Conservation (phyloP, 1,284 basidiomycete genomes). For the Somion occarium region DNA sequence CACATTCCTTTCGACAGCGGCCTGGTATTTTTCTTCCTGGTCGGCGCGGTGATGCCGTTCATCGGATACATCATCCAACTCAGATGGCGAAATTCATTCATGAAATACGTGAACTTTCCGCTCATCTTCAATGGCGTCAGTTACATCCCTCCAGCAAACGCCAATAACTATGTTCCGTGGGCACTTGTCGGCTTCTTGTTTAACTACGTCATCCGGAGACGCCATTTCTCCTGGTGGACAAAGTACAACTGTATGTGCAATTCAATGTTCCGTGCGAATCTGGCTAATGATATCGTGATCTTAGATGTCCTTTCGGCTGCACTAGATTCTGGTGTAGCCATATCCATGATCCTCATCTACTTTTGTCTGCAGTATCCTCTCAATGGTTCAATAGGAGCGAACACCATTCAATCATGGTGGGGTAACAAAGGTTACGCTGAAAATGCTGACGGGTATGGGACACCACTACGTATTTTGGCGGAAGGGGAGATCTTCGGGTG, state of each 20-base stretch:
- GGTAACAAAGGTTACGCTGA: constrained; percentile 26
- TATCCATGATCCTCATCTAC: constrained; percentile 45
- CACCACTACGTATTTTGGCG: constrained; percentile 6
- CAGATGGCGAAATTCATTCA: constrained; percentile 27
- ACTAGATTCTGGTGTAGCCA: constrained; percentile 45
- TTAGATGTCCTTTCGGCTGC: constrained; percentile 52
- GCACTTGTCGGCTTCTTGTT: constrained; percentile 41
- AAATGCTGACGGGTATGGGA: constrained; percentile 12
- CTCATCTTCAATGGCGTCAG: constrained; percentile 45
- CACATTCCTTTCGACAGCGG: constrained; percentile 14
- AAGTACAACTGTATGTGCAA: constrained; percentile 41
- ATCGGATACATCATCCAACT: constrained; percentile 32
- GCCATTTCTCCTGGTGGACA: constrained; percentile 45
- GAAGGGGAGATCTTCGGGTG: constrained; percentile 11
- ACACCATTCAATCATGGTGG: constrained; percentile 46
- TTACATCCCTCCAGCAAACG: constrained; percentile 42
- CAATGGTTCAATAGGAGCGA: constrained; percentile 41
- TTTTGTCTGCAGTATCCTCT: constrained; percentile 41
- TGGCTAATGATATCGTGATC: neutral
- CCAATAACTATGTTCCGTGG: constrained; percentile 40
- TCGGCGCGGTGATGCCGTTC: constrained; percentile 43
- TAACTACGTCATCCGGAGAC: constrained; percentile 43
- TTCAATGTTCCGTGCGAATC: neutral
- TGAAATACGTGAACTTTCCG: constrained; percentile 33
- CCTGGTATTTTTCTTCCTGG: constrained; percentile 47